These are phyloP conservation scores for Berberis thunbergii DNA, from an alignment of 164 flowering plant genomes.

Conservation along the genomic window DNA sequence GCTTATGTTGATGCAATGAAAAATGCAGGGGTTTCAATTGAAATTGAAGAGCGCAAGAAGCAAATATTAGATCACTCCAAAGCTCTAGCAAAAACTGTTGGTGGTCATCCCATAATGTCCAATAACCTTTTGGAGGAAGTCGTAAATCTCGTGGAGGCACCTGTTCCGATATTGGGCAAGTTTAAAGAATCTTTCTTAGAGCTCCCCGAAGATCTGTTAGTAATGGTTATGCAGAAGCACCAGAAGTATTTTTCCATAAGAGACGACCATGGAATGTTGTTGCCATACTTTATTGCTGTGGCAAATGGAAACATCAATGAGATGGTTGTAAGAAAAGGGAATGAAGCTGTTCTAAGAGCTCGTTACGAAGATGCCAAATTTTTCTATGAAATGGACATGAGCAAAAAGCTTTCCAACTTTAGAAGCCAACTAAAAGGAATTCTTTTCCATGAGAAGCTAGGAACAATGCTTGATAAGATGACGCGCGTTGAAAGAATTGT, in stretches of 20 bases:
- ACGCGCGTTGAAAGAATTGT: conserved; percentile 51
- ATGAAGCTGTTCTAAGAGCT: conserved; percentile 98
- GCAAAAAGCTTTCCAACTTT: conserved; percentile 59
- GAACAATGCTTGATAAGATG: conserved; percentile 90
- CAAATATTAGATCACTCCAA: conserved; percentile 44
- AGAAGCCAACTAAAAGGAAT: conserved; percentile 68
- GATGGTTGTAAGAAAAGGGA: conserved; percentile 70
- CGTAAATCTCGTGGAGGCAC: conserved; percentile 93
- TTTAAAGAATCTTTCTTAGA: conserved; percentile 75
- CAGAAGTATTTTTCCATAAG: conserved; percentile 78
- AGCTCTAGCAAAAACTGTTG: conserved; percentile 53
- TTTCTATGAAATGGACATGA: conserved; percentile 81
- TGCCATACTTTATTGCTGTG: conserved; percentile 91
- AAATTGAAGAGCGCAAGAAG: conserved; percentile 65
- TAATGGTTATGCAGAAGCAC: conserved; percentile 98
- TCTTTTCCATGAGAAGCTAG: conserved; percentile 92
- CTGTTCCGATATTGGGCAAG: conserved; percentile 75
- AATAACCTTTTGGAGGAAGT: conserved; percentile 76
- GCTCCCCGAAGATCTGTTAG: conserved; percentile 78
- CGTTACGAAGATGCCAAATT: conserved; percentile 99
- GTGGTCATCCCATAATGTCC: conserved; percentile 41
- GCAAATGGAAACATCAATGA: conserved; percentile 86
- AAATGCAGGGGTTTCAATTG: conserved; percentile 55
- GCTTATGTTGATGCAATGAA: conserved; percentile 44
- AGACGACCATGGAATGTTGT: conserved; percentile 47